Evolutionary conservation across 1,139 yeast species (phyloP).

Genomic region (Debaryomyces fabryi): DNA sequence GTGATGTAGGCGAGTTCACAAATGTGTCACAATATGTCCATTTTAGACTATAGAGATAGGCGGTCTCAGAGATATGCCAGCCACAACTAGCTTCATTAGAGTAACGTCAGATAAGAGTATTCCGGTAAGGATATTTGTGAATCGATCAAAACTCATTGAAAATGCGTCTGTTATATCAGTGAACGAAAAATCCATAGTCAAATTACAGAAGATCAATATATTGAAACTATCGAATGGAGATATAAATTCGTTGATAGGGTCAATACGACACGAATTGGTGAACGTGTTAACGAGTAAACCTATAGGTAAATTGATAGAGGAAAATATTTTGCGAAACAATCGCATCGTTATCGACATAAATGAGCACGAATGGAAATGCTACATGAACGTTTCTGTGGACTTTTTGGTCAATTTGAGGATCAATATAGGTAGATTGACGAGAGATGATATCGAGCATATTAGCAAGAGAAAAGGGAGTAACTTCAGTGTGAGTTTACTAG

Average conservation of each 20-base stretch:
- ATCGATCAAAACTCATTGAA: conserved; percentile 15
- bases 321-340: conserved; percentile 1
- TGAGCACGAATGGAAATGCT: conserved; percentile 15
- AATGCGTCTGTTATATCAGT: conserved; percentile 16
- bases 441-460: conserved; percentile 8
- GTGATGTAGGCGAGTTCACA: background rate
- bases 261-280: conserved; percentile 12
- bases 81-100: conserved; percentile 13
- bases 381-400: conserved; percentile 12
- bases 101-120: conserved; percentile 12
- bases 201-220: conserved; percentile 17
- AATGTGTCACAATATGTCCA: background rate
- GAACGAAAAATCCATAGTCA: conserved; percentile 19
- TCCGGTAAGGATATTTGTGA: conserved; percentile 18
- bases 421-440: conserved; percentile 8
- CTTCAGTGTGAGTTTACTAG: conserved; percentile 6
- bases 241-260: conserved; percentile 14
- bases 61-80: conserved; percentile 1
- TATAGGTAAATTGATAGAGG: conserved; percentile 9
- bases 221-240: conserved; percentile 19
- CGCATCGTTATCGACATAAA: conserved; percentile 12
- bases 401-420: conserved; percentile 13
- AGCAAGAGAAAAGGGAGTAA: conserved; percentile 6
- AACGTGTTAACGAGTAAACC: conserved; percentile 10
- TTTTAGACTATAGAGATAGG: background rate